Conservation (phyloP, 2,329 filamentous ascomycete species). For the Hawksworthiomyces lignivorus region DNA sequence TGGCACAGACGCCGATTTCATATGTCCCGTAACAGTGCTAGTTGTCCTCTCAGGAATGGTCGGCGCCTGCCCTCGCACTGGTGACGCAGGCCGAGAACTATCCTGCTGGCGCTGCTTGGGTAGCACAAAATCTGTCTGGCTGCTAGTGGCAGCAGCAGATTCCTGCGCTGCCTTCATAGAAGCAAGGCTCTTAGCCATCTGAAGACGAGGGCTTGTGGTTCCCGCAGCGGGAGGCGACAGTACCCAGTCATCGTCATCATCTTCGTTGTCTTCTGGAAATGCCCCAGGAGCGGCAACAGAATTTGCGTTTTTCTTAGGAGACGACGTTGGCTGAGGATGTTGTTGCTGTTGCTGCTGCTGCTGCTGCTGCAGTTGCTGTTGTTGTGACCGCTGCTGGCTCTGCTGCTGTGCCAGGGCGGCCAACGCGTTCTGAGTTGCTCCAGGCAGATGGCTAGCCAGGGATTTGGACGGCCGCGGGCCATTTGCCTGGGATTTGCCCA, state of each 20-base stretch:
- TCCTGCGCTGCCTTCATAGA: constrained; percentile 53
- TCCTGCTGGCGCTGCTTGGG: constrained; percentile 32
- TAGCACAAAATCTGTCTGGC: constrained; percentile 35
- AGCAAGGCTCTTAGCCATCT: constrained; percentile 48
- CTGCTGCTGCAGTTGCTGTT: constrained; percentile 15
- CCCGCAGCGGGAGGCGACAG: constrained; percentile 37
- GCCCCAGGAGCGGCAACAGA: constrained; percentile 44
- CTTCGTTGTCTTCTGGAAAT: constrained; percentile 40
- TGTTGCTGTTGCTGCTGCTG: constrained; percentile 6
- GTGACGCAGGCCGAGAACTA: constrained; percentile 25
- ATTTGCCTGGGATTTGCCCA: constrained; percentile 50
- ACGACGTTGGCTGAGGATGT: background rate
- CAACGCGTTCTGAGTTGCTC: constrained; percentile 23
- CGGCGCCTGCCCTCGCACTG: constrained; percentile 21
- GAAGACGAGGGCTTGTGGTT: constrained; percentile 40
- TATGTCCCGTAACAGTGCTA: constrained; percentile 33
- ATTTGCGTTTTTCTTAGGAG: constrained; percentile 3
- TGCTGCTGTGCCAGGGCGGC: constrained; percentile 22
- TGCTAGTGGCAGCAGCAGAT: constrained; percentile 40
- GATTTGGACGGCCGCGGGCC: constrained; percentile 41
- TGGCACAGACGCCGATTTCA: constrained; percentile 58
- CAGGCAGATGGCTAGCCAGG: constrained; percentile 30
- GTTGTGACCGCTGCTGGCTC: constrained; percentile 26
- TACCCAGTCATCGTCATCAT: constrained; percentile 59
- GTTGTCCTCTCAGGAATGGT: constrained; percentile 7